Conservation (phyloP, 2,329 filamentous ascomycete genomes). For the Colletotrichum godetiae region DNA sequence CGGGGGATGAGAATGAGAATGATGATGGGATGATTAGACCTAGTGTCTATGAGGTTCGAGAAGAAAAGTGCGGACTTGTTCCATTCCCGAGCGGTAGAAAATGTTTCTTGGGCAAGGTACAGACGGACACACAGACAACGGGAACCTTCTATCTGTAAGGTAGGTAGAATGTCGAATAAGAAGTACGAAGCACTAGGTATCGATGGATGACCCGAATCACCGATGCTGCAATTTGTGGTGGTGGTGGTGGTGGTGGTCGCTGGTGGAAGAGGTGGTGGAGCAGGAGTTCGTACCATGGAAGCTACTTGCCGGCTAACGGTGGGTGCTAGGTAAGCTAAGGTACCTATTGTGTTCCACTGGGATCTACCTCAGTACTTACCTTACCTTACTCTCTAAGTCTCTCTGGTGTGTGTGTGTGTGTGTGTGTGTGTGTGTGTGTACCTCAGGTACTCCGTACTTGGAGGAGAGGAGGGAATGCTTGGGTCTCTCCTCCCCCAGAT, state of each 20-base stretch:
- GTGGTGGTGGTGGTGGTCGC: not conserved
- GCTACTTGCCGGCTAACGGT: not conserved
- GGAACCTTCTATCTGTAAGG: not conserved
- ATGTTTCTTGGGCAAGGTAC: not conserved
- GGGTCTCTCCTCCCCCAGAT: constrained; percentile 20
- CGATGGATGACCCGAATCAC: not conserved
- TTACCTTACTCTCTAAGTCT: no score
- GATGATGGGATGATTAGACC: not conserved
- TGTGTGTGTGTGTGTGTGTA: no score
- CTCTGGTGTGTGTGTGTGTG: no score
- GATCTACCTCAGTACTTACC: no score
- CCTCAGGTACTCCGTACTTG: not conserved
- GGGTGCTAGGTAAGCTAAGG: not conserved
- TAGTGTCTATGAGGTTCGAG: not conserved
- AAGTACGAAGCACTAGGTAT: no score
- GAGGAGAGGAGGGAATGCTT: not conserved
- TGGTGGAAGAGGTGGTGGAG: not conserved
- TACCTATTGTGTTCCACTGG: not conserved
- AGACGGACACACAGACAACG: not conserved
- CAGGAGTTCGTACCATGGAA: not conserved
- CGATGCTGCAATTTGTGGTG: not conserved
- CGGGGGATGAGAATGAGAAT: not conserved
- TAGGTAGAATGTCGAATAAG: no score
- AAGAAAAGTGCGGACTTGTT: not conserved
- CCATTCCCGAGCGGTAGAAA: constrained; percentile 1